Evolutionary conservation across 106 monocot species (phyloP).

Genomic region (Allium cepa): DNA sequence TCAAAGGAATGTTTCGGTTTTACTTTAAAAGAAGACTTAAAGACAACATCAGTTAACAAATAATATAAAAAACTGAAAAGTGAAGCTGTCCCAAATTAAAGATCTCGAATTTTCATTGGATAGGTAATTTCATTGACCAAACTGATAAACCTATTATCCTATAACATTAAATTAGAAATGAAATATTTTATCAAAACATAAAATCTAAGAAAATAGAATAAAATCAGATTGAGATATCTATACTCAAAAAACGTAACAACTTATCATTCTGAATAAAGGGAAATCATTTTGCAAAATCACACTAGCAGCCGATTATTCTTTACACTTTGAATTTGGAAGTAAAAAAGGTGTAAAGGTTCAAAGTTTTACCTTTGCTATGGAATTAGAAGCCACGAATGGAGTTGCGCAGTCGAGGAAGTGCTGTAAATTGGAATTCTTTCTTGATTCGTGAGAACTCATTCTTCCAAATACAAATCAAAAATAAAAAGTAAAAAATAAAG

Average conservation of each 20-base stretch:
- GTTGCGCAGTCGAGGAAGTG: constrained; percentile 39
- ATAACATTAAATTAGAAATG: neutral
- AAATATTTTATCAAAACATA: neutral
- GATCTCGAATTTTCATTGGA: neutral
- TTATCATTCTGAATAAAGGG: neutral
- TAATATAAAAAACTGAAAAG: neutral
- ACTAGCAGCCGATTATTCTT: neutral
- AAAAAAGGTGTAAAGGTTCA: neutral
- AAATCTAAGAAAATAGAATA: neutral
- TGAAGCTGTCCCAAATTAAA: neutral
- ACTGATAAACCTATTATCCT: neutral
- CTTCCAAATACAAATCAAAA: neutral
- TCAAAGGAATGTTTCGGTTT: too few relatives aligned
- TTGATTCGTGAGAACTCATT: constrained; percentile 13
- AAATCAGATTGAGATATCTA: too few relatives aligned
- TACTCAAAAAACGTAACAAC: neutral
- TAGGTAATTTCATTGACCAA: neutral
- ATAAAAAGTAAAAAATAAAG: neutral
- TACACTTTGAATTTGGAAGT: neutral
- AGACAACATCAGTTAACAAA: neutral
- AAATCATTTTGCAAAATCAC: neutral
- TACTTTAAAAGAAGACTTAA: neutral
- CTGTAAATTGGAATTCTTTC: constrained; percentile 38
- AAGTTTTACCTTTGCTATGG: constrained; percentile 36
- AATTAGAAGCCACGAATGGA: constrained; percentile 33